phyloP scores from a whole-genome alignment of 352 stramenopile genomes.

The Phytophthora pini region DNA sequence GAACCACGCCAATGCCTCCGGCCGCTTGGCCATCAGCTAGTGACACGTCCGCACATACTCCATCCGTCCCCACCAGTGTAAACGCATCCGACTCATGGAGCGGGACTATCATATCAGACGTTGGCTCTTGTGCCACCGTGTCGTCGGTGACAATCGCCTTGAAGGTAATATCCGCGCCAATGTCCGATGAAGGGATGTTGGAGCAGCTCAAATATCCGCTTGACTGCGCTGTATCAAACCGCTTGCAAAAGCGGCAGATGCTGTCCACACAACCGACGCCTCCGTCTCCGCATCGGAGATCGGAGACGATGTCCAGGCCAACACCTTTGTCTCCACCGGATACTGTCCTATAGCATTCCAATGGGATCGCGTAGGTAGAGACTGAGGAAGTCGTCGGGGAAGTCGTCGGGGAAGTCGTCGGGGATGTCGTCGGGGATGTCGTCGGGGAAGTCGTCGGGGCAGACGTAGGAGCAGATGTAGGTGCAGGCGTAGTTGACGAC shows the following conservation, averaged over 20 bases:
- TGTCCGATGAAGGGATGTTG: slow-evolving; percentile 22
- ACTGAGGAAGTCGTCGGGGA: slow-evolving; percentile 6
- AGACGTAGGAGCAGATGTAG: not conserved
- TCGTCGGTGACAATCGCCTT: slow-evolving; percentile 24
- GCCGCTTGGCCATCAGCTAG: slow-evolving; percentile 36
- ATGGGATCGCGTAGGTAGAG: slow-evolving; percentile 23
- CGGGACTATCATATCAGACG: slow-evolving; percentile 9
- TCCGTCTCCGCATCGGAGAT: slow-evolving; percentile 40
- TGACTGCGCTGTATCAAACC: slow-evolving; percentile 35
- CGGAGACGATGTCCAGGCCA: slow-evolving; percentile 36
- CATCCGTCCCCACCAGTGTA: not conserved
- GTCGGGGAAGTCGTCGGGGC: not conserved
- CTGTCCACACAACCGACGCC: slow-evolving; percentile 38
- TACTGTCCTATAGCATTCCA: slow-evolving; percentile 29
- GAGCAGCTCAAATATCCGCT: slow-evolving; percentile 27
- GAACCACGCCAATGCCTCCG: slow-evolving; percentile 36
- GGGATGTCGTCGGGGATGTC: not conserved
- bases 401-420: not conserved
- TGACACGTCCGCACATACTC: slow-evolving; percentile 18
- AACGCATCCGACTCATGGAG: slow-evolving; percentile 13
- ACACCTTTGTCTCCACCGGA: slow-evolving; percentile 30
- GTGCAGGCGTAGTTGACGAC: slow-evolving; percentile 1
- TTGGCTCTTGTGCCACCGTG: slow-evolving; percentile 4
- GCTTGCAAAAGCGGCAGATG: slow-evolving; percentile 40
- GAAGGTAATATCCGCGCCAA: slow-evolving; percentile 36